phyloP scores from a whole-genome alignment of 2,329 filamentous ascomycete genomes.

The Claviceps sorghi region DNA sequence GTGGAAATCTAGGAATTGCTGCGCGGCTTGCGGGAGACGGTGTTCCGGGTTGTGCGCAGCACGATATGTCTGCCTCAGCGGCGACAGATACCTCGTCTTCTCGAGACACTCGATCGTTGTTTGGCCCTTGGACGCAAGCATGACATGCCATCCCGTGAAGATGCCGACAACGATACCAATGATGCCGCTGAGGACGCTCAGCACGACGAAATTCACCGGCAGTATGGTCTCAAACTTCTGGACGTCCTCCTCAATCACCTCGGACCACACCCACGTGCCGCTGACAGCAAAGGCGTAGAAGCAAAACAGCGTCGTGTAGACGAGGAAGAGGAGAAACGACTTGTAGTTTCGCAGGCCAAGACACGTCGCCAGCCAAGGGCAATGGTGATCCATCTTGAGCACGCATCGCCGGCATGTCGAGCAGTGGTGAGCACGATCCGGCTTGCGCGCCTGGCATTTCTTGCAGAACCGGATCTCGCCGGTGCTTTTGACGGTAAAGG shows the following conservation, averaged over 20 bases:
- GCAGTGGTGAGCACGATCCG: slow-evolving; percentile 92
- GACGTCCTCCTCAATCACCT: slow-evolving; percentile 57
- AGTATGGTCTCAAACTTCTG: slow-evolving; percentile 62
- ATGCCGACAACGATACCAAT: slow-evolving; percentile 79
- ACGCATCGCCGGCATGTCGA: slow-evolving; percentile 89
- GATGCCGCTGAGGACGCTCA: slow-evolving; percentile 76
- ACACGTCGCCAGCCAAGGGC: slow-evolving; percentile 93
- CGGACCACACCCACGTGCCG: slow-evolving; percentile 68
- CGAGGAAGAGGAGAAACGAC: slow-evolving; percentile 78
- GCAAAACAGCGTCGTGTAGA: slow-evolving; percentile 80
- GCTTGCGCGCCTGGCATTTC: slow-evolving; percentile 90
- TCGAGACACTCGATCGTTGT: slow-evolving; percentile 96
- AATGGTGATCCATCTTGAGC: slow-evolving; percentile 99
- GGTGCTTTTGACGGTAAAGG: slow-evolving; percentile 83
- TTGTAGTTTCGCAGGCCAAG: slow-evolving; percentile 94
- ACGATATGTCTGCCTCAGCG: slow-evolving; percentile 55
- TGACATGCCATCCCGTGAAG: slow-evolving; percentile 86
- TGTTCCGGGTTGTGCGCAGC: slow-evolving; percentile 41
- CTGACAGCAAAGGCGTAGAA: slow-evolving; percentile 67
- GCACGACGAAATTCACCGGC: slow-evolving; percentile 80
- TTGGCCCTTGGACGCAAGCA: slow-evolving; percentile 61
- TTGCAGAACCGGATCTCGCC: slow-evolving; percentile 87
- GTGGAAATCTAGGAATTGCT: slow-evolving; percentile 68
- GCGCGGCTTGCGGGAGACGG: slow-evolving; percentile 38
- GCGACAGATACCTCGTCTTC: slow-evolving; percentile 84